Base-by-base conservation (phyloP, 345 rosid species). In the Eucalyptus rudis region DNA sequence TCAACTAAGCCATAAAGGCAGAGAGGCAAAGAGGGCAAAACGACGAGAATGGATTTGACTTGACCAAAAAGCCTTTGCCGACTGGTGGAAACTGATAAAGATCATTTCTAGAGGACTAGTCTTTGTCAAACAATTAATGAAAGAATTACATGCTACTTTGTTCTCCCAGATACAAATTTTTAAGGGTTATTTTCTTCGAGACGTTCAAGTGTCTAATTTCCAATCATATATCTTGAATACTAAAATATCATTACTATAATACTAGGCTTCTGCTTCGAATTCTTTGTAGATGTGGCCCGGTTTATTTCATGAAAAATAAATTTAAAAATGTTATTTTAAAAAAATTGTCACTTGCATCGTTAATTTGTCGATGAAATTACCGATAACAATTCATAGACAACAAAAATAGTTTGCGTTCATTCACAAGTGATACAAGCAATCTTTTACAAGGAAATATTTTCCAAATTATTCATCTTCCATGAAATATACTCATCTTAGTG, bases 241-340 rank as follows among this genome's bases (percentile, higher is more conserved):
- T 29, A 3, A 64, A 29, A 62, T 27, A 27, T 29, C 31, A 64
- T 29, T n/a, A 13, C 36, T 29, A 7, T 29, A 64, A 64, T 13
- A 64, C 36, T 64, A 29, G 71, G 31, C 31, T 13, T 13, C 19
- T 29, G 9, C 17, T 64, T 29, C 71, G 2, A 66, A n/a, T 64
- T 64, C 40, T n/a, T 5, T 4, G 3, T 64, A 64, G 17, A n/a
- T 14, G 40, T n/a, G 79, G 36, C 22, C 20, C 11, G 0, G 4
- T 15, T 66, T n/a, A 17, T 66, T 66, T 66, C 3, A 0, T 17
- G 17, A 66, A 29, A n/a, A 4, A 15, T 15, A 7, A 66, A 31
- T 1, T 7, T 66, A 4, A 29, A 14, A n/a, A 62, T 62, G n/a
- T 29, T 62, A 27, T 29, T 10, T 14, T 62, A 29, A 62, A 62